Percentiles rank a stretch among this genome's conserved stretches.
These are phyloP conservation scores for Lactarius akahatsu DNA, from an alignment of 768 basidiomycete species.

Conservation along the genomic window DNA sequence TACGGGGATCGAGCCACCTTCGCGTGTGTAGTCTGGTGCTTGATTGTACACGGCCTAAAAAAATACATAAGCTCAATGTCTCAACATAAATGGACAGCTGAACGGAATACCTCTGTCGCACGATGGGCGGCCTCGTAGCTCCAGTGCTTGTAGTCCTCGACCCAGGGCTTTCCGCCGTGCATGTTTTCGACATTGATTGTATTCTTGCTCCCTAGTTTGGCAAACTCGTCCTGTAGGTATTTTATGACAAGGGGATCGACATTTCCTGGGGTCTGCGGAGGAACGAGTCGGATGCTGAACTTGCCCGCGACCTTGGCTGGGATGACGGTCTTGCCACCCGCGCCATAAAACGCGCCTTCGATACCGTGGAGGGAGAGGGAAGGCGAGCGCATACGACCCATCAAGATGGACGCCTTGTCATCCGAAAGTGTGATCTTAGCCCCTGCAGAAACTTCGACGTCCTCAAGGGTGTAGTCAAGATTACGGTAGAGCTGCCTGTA, in stretches of 20 bases:
- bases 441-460: slow-evolving; percentile 78
- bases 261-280: slow-evolving; percentile 78
- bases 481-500: slow-evolving; percentile 64
- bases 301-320: slow-evolving; percentile 87
- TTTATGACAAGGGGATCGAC: slow-evolving; percentile 68
- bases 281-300: slow-evolving; percentile 93
- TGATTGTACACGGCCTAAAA: slow-evolving; percentile 57
- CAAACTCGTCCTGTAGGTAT: slow-evolving; percentile 78
- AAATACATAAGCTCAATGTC: neutral
- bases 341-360: slow-evolving; percentile 87
- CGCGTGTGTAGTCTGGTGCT: slow-evolving; percentile 80
- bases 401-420: slow-evolving; percentile 77
- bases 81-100: slow-evolving; percentile 6
- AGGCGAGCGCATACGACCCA: slow-evolving; percentile 92
- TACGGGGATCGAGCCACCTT: slow-evolving; percentile 94
- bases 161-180: slow-evolving; percentile 89
- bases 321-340: slow-evolving; percentile 90
- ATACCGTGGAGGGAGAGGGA: slow-evolving; percentile 93
- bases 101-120: slow-evolving; percentile 65
- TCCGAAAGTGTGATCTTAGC: slow-evolving; percentile 68
- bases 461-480: slow-evolving; percentile 69
- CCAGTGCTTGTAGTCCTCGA: slow-evolving; percentile 84
- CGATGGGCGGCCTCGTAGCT: slow-evolving; percentile 86
- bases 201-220: slow-evolving; percentile 84
- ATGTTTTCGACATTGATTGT: slow-evolving; percentile 65